Base-by-base conservation (phyloP, 2,329 filamentous ascomycete genomes). In the Cytospora chrysosperma region DNA sequence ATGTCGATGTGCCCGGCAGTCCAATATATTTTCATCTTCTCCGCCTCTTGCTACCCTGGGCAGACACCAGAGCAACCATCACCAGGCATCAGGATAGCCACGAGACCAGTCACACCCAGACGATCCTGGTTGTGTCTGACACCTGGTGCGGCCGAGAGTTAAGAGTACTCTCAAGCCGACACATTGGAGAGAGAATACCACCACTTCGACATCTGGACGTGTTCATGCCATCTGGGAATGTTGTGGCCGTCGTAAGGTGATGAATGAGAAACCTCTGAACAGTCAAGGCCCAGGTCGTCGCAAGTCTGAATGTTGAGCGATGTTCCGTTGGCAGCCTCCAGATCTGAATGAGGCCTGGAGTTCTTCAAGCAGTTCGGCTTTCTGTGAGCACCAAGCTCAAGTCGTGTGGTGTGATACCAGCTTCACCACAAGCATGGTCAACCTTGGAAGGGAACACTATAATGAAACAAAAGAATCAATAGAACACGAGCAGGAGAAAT, bases 211-310 rank as follows among this genome's bases (percentile, higher is more conserved):
- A 47, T 55, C 51, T 34, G 34, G 26, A 40, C 28, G 58, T 54
- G 55, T 27, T 51, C 58, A 55, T 51, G 47, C 32, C 51, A 47
- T 55, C 58, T 55, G 55, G 51, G 53, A 60, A 60, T 26, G 30
- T 54, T 60, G 51, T 60, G 37, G 51, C 17, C 34, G 47, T 28
- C 37, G 47, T 56, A 59, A 28, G 62, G 53, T 53, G 52, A 64
- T 53, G 56, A 47, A 40, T 43, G 49, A 58, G 26, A 19, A 51
- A 10, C 51, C 37, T 53, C 40, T 19, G 32, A 55, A 61, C 21
- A 19, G 51, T 28, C 28, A 61, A 30, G 27, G 28, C 37, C 26
- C 27, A 24, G 27, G 24, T 53, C 30, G 7, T 34, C 49, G 24
- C 26, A 43, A 26, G 55, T 40, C 24, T 24, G 21, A 58, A 30